Percentiles rank a stretch among this genome's conserved stretches.
Conservation (phyloP, 306 rosid species). For the Crataegus laevigata region DNA sequence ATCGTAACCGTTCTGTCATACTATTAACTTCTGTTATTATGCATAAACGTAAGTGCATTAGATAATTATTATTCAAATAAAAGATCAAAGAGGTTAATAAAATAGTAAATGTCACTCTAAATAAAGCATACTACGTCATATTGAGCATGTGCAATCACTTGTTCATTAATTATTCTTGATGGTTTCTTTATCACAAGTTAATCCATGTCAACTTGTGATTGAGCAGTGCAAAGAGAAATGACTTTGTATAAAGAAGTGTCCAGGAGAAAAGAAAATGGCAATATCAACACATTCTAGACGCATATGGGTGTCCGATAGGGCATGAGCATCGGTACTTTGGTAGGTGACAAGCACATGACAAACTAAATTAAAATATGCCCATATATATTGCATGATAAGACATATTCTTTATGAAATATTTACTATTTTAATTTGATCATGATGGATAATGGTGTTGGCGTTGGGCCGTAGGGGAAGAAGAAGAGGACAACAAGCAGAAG, state of each 20-base stretch:
- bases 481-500: constrained; percentile 28
- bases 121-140: background rate
- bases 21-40: no score
- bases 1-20: no score
- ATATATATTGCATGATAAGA: background rate
- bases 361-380: background rate
- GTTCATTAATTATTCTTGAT: background rate
- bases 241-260: background rate
- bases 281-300: background rate
- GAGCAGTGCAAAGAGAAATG: background rate
- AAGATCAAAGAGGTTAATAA: no score
- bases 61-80: background rate
- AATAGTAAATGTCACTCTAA: background rate
- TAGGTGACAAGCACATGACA: background rate
- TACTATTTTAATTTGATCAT: background rate
- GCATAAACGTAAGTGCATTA: no score
- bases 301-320: background rate
- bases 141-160: background rate
- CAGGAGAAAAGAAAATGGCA: background rate
- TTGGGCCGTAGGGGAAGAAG: background rate
- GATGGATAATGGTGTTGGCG: background rate
- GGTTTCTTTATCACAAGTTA: background rate
- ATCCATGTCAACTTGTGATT: background rate
- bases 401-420: background rate
- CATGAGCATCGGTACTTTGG: background rate